phyloP scores from a whole-genome alignment of 176 grass and related monocot species.

The Carex scoparia region DNA sequence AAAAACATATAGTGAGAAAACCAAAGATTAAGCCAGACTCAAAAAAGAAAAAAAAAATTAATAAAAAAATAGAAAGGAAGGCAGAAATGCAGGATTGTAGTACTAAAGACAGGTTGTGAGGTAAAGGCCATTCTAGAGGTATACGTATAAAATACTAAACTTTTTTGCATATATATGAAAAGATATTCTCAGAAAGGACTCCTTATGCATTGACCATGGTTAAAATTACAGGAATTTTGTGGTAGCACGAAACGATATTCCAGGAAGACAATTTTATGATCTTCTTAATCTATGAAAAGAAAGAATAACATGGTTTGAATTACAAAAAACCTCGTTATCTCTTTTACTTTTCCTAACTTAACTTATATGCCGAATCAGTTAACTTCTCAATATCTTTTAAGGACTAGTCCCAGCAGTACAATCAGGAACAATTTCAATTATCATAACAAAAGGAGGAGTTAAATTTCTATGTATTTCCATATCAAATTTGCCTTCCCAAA shows the following conservation, averaged over 20 bases:
- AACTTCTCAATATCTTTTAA: background rate
- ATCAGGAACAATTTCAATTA: background rate
- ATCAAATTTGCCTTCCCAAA: background rate
- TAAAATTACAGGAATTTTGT: background rate
- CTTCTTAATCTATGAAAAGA: background rate
- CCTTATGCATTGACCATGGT: background rate
- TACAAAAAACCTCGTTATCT: background rate
- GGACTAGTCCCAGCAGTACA: background rate
- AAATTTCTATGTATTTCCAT: background rate
- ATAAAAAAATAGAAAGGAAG: background rate
- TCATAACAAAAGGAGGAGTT: background rate
- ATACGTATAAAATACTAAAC: background rate
- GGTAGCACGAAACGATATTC: background rate
- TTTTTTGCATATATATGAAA: background rate
- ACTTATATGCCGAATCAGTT: background rate
- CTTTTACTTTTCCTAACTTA: background rate
- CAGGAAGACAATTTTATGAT: background rate
- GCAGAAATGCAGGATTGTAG: background rate
- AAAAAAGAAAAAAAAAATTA: background rate
- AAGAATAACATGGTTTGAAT: background rate
- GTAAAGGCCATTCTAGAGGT: background rate
- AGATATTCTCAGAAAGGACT: background rate
- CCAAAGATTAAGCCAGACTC: background rate
- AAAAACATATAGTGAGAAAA: slow-evolving; percentile 19
- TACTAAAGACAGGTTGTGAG: background rate